Evolutionary conservation across 352 stramenopile species (phyloP), one percentile per base, ranked within the genome.

Genomic region (Thalassiosira livingstoniorum): DNA sequence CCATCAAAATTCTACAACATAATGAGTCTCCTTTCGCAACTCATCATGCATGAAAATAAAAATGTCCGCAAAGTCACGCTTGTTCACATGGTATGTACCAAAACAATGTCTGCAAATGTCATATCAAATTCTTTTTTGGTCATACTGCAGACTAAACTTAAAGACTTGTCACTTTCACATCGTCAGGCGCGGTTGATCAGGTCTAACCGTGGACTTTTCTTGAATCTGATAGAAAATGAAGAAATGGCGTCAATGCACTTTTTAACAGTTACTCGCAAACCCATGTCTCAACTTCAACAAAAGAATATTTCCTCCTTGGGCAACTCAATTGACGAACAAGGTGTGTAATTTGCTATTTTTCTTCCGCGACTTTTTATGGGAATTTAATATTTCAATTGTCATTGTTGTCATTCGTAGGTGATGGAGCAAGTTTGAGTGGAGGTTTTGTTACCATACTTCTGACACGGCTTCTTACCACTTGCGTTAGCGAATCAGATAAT

Each of bases 101-200:
- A 60, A 43, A 87, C 85, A 75, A 76, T 78, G 31, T 72, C 55
- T 23, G 85, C 86, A 67, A 88, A 85, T 63, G 70, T 76, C 90
- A 34, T 82, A 60, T 80, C 73, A 57, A n/a, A n/a, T n/a, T n/a
- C n/a, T n/a, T n/a, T n/a, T n/a, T n/a, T n/a, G n/a, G n/a, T n/a
- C n/a, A n/a, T n/a, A n/a, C n/a, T n/a, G n/a, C n/a, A n/a, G n/a
- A n/a, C n/a, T n/a, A n/a, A n/a, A n/a, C n/a, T n/a, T n/a, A n/a
- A n/a, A n/a, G 27, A 78, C 88, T 53, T 88, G 37, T 42, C 82
- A 21, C 31, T 77, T 82, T 60, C 66, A 88, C 90, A 94, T 51
- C 90, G 95, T 76, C 69, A 95, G 39, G 87, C 78, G 15, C 78
- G 87, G 39, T 80, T 95, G 45, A 85, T 95, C 29, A 78, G 85